phyloP scores from a whole-genome alignment of 2,329 filamentous ascomycete genomes.

The Exophiala spinifera region DNA sequence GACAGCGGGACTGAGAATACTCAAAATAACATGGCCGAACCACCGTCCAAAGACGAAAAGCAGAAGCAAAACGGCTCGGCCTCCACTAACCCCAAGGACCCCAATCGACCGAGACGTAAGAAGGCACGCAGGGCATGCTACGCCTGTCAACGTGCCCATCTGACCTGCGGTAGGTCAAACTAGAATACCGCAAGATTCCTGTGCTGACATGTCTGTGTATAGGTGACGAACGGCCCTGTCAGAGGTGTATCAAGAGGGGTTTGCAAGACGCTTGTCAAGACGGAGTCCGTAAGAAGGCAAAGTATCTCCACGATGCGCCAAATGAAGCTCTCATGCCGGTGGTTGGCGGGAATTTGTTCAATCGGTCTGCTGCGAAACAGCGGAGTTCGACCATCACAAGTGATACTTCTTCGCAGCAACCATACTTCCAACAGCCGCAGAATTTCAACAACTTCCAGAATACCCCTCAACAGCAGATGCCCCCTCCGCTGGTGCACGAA shows the following conservation, averaged over 20 bases:
- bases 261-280: conserved; percentile 91
- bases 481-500: conserved; percentile 45
- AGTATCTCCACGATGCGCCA: conserved; percentile 95
- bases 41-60: conserved; percentile 40
- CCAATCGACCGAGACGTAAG: conserved; percentile 82
- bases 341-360: conserved; percentile 63
- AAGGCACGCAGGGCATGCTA: conserved; percentile 94
- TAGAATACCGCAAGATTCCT: conserved; percentile 10
- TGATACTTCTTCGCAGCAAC: conserved; percentile 34
- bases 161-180: conserved; percentile 85
- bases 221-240: conserved; percentile 95
- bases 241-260: conserved; percentile 89
- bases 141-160: conserved; percentile 93
- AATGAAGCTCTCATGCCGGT: conserved; percentile 86
- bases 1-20: conserved; percentile 40
- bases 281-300: conserved; percentile 96
- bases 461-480: conserved; percentile 37
- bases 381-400: conserved; percentile 28
- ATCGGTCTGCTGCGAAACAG: conserved; percentile 44
- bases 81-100: conserved; percentile 70
- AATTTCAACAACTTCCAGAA: conserved; percentile 40
- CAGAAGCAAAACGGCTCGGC: conserved; percentile 57
- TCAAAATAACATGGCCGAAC: conserved; percentile 37
- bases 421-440: conserved; percentile 41
- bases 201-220: conserved; percentile 44